phyloP scores from a whole-genome alignment of 345 rosid species.

The Gossypium thurberi region DNA sequence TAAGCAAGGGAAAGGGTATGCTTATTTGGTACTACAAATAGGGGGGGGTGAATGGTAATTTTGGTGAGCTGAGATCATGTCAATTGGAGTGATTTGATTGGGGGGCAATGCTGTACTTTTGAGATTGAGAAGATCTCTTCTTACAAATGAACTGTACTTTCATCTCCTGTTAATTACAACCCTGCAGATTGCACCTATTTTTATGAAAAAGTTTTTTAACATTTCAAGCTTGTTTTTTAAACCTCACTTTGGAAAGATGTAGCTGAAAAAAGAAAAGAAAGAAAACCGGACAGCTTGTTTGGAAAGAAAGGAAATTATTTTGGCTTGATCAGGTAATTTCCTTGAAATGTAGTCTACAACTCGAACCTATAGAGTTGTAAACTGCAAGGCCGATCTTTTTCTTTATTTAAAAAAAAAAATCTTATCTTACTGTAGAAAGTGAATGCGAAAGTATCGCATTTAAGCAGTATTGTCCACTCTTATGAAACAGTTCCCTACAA shows the following conservation, averaged over 20 bases:
- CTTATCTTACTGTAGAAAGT: not conserved
- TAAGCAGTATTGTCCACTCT: no score
- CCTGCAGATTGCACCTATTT: no score
- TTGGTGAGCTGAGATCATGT: not conserved
- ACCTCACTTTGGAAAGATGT: no score
- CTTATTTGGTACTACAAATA: no score
- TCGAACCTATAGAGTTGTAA: not conserved
- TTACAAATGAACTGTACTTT: not conserved
- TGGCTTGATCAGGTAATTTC: slow-evolving; percentile 7
- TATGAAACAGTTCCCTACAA: no score
- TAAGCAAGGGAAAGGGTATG: no score
- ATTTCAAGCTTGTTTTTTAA: no score
- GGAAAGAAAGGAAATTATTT: not conserved
- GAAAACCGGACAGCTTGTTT: not conserved
- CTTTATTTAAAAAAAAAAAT: no score
- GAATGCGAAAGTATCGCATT: not conserved
- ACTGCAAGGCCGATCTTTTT: not conserved
- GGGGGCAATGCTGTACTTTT: no score
- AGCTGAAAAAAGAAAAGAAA: not conserved
- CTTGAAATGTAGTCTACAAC: not conserved
- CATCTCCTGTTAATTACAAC: not conserved
- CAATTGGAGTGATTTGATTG: not conserved
- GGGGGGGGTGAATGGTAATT: not conserved
- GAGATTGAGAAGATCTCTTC: not conserved
- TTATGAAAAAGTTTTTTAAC: no score